Percentiles rank a stretch among this genome's conserved stretches.
phyloP scores from a whole-genome alignment of 768 basidiomycete genomes.

The Lanmaoa pseudosensibilis region DNA sequence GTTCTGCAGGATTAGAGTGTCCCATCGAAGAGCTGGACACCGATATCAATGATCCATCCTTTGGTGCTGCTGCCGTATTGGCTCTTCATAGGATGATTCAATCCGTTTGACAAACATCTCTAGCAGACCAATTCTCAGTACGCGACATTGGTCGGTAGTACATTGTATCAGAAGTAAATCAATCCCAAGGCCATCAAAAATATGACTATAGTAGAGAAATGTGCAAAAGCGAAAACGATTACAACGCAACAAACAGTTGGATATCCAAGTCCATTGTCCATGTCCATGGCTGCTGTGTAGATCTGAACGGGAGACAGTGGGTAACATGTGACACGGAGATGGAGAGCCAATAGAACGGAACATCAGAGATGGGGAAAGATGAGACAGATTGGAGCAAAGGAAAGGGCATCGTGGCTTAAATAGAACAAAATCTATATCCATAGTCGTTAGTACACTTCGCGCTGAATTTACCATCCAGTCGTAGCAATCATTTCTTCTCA shows the following conservation, averaged over 20 bases:
- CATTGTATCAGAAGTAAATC: neutral
- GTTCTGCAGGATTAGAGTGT: conserved; percentile 15
- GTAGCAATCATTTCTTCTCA: conserved; percentile 22
- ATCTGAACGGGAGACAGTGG: conserved; percentile 29
- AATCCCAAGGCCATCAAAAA: conserved; percentile 11
- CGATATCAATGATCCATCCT: conserved; percentile 29
- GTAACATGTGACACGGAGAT: conserved; percentile 31
- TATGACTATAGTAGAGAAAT: conserved; percentile 15
- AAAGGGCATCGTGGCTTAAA: conserved; percentile 7
- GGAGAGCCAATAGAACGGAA: conserved; percentile 15
- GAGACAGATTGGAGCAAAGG: conserved; percentile 19
- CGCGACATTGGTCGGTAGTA: neutral
- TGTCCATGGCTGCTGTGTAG: conserved; percentile 35
- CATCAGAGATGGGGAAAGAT: conserved; percentile 20
- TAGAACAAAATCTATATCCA: conserved; percentile 30
- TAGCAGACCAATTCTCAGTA: neutral
- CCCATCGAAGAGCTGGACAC: conserved; percentile 23
- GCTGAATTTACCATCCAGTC: neutral
- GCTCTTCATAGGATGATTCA: conserved; percentile 23
- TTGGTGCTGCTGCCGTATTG: conserved; percentile 14
- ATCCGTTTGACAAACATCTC: neutral
- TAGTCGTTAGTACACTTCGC: conserved; percentile 14
- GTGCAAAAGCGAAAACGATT: conserved; percentile 34
- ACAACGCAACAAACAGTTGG: conserved; percentile 53
- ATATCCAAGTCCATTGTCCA: conserved; percentile 57